Conservation (phyloP, 2,329 filamentous ascomycete species). For the Chaetomium sp. region DNA sequence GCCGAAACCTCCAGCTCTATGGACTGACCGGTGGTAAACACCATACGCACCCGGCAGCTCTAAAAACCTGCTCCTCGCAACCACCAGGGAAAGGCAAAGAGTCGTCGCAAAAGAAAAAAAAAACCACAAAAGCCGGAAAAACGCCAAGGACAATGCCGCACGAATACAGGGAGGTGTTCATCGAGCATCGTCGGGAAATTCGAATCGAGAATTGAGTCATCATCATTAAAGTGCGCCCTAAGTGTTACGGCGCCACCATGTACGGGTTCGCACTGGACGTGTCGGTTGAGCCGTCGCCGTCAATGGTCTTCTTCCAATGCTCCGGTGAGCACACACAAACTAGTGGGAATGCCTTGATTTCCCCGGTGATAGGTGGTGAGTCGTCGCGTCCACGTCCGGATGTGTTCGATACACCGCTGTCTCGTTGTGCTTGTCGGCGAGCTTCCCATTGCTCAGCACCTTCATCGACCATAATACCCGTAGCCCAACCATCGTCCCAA, state of each 20-base stretch:
- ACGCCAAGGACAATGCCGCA: conserved; percentile 27
- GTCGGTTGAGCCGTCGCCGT: conserved; percentile 72
- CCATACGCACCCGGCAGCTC: background rate
- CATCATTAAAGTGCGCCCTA: conserved; percentile 21
- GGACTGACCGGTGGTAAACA: too few species aligned
- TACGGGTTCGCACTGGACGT: conserved; percentile 41
- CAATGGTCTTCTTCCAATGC: conserved; percentile 95
- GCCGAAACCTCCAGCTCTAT: too few species aligned
- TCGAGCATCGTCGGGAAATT: conserved; percentile 28
- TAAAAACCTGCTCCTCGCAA: conserved; percentile 13
- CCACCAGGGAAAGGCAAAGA: conserved; percentile 17
- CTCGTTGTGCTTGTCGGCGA: conserved; percentile 69
- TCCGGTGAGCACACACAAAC: conserved; percentile 94
- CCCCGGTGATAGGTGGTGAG: conserved; percentile 62
- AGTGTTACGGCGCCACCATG: conserved; percentile 22
- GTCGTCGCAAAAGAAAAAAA: background rate
- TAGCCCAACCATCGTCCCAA: conserved; percentile 99
- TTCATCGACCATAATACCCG: conserved; percentile 76
- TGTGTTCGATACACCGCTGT: conserved; percentile 87
- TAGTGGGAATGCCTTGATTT: conserved; percentile 96
- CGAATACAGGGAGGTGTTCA: conserved; percentile 23
- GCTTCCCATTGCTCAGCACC: conserved; percentile 84
- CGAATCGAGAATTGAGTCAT: conserved; percentile 24
- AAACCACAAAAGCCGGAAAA: background rate
- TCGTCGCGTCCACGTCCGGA: conserved; percentile 52